phyloP scores from a whole-genome alignment of 352 stramenopile species.

The Pythium oligandrum region DNA sequence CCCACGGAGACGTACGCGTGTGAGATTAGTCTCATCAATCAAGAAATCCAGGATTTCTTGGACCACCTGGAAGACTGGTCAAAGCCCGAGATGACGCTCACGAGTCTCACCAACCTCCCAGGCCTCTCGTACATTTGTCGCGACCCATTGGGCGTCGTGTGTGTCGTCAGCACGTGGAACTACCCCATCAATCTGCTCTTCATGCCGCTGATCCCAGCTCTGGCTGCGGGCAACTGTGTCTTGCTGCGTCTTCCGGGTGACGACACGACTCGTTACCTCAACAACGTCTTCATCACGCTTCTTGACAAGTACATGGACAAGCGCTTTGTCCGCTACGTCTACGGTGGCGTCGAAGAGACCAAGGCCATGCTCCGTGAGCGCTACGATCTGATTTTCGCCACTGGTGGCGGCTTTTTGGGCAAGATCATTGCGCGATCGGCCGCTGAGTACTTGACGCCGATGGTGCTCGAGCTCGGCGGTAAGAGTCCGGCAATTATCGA shows the following conservation, averaged over 20 bases:
- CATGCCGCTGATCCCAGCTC: slow-evolving; percentile 63
- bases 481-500: slow-evolving; percentile 90
- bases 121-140: slow-evolving; percentile 53
- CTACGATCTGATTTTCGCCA: slow-evolving; percentile 87
- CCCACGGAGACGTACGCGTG: slow-evolving; percentile 51
- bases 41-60: slow-evolving; percentile 73
- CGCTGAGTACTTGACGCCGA: slow-evolving; percentile 92
- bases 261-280: slow-evolving; percentile 59
- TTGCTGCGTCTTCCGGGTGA: slow-evolving; percentile 92
- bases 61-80: slow-evolving; percentile 71
- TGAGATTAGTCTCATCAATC: slow-evolving; percentile 45
- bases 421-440: slow-evolving; percentile 91
- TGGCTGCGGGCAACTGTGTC: slow-evolving; percentile 91
- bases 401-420: slow-evolving; percentile 63
- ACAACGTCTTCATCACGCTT: slow-evolving; percentile 46
- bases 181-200: slow-evolving; percentile 85
- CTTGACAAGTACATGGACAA: slow-evolving; percentile 78
- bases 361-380: slow-evolving; percentile 73
- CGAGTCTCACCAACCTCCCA: slow-evolving; percentile 53
- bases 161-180: slow-evolving; percentile 91
- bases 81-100: slow-evolving; percentile 39
- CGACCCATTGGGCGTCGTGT: slow-evolving; percentile 82
- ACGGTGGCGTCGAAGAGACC: slow-evolving; percentile 76
- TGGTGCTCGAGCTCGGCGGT: slow-evolving; percentile 94
- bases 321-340: slow-evolving; percentile 74